Evolutionary conservation across 768 basidiomycete genomes (phyloP).

Genomic region (Rhodotorula graminis): DNA sequence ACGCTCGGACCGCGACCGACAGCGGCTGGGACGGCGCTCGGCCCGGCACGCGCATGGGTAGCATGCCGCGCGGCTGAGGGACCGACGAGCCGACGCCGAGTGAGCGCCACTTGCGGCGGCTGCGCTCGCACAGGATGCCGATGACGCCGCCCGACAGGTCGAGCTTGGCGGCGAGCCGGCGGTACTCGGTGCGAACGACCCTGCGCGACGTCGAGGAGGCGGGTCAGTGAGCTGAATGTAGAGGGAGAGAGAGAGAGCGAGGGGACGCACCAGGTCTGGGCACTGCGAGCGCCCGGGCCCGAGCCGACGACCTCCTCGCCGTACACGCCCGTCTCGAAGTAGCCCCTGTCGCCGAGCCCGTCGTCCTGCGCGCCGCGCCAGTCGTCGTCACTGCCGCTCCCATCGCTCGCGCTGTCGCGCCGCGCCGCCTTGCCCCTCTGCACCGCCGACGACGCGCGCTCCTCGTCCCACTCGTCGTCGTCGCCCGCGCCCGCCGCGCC

Average conservation of each 20-base stretch:
- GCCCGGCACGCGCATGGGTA: neutral
- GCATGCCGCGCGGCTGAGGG: neutral
- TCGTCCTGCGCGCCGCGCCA: conserved; percentile 62
- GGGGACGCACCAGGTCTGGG: conserved; percentile 26
- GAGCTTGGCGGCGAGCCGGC: conserved; percentile 1
- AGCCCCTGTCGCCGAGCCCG: conserved; percentile 75
- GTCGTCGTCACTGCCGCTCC: conserved; percentile 46
- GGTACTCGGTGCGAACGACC: conserved; percentile 24
- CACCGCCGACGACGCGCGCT: neutral
- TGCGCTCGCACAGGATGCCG: conserved; percentile 27
- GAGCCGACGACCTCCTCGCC: conserved; percentile 63
- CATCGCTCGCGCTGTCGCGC: neutral
- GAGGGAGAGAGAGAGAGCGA: no score
- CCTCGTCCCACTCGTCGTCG: neutral
- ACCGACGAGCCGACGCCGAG: conserved; percentile 27
- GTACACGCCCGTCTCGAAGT: conserved; percentile 75
- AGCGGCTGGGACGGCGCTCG: no score
- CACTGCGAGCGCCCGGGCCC: conserved; percentile 40
- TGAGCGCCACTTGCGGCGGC: conserved; percentile 32
- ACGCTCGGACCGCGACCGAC: neutral
- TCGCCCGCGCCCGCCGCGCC: no score
- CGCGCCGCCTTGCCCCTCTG: neutral
- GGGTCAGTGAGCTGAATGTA: neutral
- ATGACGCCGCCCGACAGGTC: conserved; percentile 10
- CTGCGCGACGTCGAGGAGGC: neutral